Conservation (phyloP, 129 eudicot species). For the Artemisia annua region DNA sequence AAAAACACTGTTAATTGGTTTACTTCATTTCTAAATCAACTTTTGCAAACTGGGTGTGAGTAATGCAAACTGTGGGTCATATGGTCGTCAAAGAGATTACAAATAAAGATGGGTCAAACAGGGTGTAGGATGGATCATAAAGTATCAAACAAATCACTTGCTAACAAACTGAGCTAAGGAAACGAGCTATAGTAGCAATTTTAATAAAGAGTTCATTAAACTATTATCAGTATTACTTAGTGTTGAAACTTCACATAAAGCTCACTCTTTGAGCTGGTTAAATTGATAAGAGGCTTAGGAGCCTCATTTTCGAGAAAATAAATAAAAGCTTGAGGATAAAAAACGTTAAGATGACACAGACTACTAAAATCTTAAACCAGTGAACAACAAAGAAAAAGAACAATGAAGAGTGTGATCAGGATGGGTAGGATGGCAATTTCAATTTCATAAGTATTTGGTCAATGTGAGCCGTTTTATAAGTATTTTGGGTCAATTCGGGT, state of each 20-base stretch:
- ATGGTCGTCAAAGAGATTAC: not conserved
- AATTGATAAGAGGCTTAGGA: not conserved
- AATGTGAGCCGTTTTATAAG: too few relatives aligned
- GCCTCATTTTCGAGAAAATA: not conserved
- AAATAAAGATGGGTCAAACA: not conserved
- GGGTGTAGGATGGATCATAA: not conserved
- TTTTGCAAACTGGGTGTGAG: not conserved
- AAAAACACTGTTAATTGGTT: not conserved
- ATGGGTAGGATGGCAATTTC: not conserved
- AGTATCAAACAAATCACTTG: not conserved
- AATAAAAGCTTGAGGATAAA: not conserved
- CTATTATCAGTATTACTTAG: not conserved
- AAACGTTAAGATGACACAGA: not conserved
- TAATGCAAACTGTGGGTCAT: not conserved
- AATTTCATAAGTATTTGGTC: too few relatives aligned
- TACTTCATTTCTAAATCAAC: not conserved
- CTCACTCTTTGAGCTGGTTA: not conserved
- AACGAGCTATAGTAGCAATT: not conserved
- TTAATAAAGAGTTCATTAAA: not conserved
- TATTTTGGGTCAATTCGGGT: not conserved
- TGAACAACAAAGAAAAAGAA: not conserved
- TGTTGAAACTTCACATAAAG: not conserved
- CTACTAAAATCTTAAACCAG: not conserved
- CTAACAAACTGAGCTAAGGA: not conserved
- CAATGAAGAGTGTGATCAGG: not conserved